Evolutionary conservation across 768 basidiomycete genomes (phyloP).

Genomic region (Cyclocybe aegerita): DNA sequence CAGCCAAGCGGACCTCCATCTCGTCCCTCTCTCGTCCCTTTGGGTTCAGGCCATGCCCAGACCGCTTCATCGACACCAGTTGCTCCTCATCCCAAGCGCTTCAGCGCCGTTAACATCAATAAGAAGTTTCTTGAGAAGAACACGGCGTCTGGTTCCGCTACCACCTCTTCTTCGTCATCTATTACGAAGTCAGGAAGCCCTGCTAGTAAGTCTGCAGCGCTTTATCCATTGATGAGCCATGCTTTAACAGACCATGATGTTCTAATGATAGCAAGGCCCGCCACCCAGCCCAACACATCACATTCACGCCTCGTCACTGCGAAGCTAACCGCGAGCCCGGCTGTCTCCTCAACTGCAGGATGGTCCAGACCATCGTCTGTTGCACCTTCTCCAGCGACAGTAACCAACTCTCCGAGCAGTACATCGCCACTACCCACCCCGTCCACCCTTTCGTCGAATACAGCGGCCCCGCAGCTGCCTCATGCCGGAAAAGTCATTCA

Average conservation of each 20-base stretch:
- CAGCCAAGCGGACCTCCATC: conserved; percentile 26
- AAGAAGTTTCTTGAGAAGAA: conserved; percentile 97
- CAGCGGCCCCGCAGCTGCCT: conserved; percentile 49
- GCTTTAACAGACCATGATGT: conserved; percentile 7
- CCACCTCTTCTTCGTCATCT: conserved; percentile 41
- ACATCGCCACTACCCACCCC: conserved; percentile 39
- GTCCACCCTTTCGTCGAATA: conserved; percentile 28
- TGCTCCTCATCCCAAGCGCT: conserved; percentile 73
- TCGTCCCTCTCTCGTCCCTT: conserved; percentile 47
- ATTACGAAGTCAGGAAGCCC: conserved; percentile 51
- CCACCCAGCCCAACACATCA: conserved; percentile 49
- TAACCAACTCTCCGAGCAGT: conserved; percentile 45
- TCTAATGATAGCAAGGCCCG: conserved; percentile 51
- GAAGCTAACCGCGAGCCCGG: conserved; percentile 73
- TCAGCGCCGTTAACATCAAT: conserved; percentile 89
- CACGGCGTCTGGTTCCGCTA: conserved; percentile 50
- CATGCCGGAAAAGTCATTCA: conserved; percentile 69
- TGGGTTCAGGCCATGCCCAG: conserved; percentile 36
- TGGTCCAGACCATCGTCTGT: conserved; percentile 82
- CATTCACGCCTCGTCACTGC: conserved; percentile 86
- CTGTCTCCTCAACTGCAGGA: conserved; percentile 59
- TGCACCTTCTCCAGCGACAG: conserved; percentile 51
- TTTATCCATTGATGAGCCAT: conserved; percentile 3
- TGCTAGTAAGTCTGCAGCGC: conserved; percentile 42
- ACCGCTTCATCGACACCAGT: conserved; percentile 30